Conservation (phyloP, 2,329 filamentous ascomycete genomes). For the Magnaporthales sp. region DNA sequence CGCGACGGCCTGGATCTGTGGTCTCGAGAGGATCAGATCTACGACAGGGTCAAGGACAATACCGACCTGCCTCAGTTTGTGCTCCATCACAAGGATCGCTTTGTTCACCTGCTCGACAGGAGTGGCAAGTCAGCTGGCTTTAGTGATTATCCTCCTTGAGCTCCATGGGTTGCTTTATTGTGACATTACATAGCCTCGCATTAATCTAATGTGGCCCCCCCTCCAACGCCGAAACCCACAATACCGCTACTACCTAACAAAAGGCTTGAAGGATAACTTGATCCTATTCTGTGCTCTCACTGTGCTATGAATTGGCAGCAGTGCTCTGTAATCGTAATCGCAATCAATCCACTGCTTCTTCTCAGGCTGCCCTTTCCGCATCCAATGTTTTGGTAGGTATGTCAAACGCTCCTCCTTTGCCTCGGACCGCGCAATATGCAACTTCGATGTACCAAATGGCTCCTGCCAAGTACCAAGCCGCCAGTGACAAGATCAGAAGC, state of each 20-base stretch:
- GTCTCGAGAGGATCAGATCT: slow-evolving; percentile 38
- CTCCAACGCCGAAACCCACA: not conserved
- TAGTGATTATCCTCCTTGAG: slow-evolving; percentile 28
- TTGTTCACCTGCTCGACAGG: slow-evolving; percentile 35
- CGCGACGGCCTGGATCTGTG: slow-evolving; percentile 45
- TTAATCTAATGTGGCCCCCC: not conserved
- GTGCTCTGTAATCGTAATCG: not conserved
- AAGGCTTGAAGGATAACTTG: not conserved
- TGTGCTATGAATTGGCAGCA: not conserved
- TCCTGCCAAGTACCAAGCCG: not conserved
- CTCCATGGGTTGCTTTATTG: not conserved
- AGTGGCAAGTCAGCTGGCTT: slow-evolving; percentile 39
- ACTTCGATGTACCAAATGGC: not conserved
- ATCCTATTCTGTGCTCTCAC: not conserved
- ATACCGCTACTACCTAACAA: too few relatives aligned
- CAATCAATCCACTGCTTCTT: not conserved
- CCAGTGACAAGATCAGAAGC: not conserved
- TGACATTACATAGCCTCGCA: not conserved
- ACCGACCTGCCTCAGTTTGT: slow-evolving; percentile 43
- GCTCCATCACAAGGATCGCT: slow-evolving; percentile 26
- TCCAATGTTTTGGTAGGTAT: not conserved
- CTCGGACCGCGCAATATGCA: not conserved
- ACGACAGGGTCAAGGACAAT: slow-evolving; percentile 39
- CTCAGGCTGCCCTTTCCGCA: not conserved
- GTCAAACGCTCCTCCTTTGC: not conserved